Evolutionary conservation across 2,329 filamentous ascomycete species (phyloP).

Genomic region (Colletotrichum godetiae): DNA sequence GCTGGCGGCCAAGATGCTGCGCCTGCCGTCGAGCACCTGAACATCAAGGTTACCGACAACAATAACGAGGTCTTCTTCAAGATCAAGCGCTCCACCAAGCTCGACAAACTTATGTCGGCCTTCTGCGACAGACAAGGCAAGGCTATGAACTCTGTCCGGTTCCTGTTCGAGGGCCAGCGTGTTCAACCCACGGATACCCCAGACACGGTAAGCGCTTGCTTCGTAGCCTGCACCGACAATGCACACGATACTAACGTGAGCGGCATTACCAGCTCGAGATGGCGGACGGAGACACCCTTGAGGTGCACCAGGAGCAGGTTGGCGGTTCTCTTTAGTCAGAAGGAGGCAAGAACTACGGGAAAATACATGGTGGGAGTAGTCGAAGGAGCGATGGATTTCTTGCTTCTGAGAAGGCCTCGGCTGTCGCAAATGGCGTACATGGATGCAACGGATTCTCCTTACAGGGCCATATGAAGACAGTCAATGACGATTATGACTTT

Average conservation of each 20-base stretch:
- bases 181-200: constrained; percentile 92
- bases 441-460: constrained; percentile 6
- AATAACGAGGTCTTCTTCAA: constrained; percentile 99
- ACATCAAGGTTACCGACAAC: constrained; percentile 99
- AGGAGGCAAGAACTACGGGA: background rate
- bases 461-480: constrained; percentile 16
- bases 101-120: constrained; percentile 98
- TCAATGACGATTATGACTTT: constrained; percentile 34
- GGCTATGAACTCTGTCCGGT: constrained; percentile 83
- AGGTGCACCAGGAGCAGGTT: constrained; percentile 98
- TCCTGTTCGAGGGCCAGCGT: constrained; percentile 94
- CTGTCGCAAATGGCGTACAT: constrained; percentile 14
- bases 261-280: constrained; percentile 81
- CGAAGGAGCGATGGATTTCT: constrained; percentile 9
- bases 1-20: constrained; percentile 51
- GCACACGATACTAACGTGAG: constrained; percentile 36
- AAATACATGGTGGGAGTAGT: background rate
- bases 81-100: constrained; percentile 95
- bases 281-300: constrained; percentile 93
- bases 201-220: constrained; percentile 77
- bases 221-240: background rate
- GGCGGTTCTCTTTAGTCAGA: constrained; percentile 65
- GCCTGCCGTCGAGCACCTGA: constrained; percentile 82
- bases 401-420: constrained; percentile 12
- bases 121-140: constrained; percentile 98